A percentile compares a stretch with the other conserved stretches of the same genome.
These are phyloP conservation scores for Boletus fagicola DNA, from an alignment of 768 basidiomycete genomes.

Conservation along the genomic window DNA sequence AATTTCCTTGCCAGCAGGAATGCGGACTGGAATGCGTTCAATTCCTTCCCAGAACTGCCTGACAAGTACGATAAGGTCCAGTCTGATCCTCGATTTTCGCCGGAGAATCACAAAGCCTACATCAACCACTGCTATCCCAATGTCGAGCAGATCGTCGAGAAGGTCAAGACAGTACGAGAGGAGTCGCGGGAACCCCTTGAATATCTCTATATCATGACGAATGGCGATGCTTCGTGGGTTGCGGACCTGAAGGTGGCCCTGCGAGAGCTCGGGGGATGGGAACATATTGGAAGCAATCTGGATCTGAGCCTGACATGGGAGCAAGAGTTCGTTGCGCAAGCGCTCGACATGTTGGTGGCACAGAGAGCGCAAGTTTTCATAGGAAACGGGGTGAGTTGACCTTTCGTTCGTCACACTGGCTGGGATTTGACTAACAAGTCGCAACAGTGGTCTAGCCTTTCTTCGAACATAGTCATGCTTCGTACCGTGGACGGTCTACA, in stretches of 20 bases:
- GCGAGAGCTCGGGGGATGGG: conserved; percentile 34
- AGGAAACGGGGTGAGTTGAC: conserved; percentile 47
- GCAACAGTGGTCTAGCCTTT: conserved; percentile 39
- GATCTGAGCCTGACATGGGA: conserved; percentile 42
- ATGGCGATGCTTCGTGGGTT: conserved; percentile 42
- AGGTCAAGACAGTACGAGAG: conserved; percentile 34
- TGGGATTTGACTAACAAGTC: neutral
- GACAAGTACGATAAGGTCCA: conserved; percentile 37
- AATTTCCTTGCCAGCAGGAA: conserved; percentile 32
- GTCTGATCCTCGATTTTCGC: conserved; percentile 24
- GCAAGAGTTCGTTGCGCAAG: conserved; percentile 44
- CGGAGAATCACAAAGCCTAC: conserved; percentile 29
- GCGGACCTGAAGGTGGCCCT: conserved; percentile 37
- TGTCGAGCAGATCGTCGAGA: conserved; percentile 39
- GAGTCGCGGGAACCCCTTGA: conserved; percentile 28
- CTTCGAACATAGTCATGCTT: conserved; percentile 41
- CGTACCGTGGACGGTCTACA: conserved; percentile 30
- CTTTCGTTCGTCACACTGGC: neutral
- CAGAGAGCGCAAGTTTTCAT: conserved; percentile 46
- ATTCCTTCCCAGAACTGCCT: conserved; percentile 39
- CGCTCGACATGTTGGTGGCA: conserved; percentile 50
- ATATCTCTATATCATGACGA: conserved; percentile 48
- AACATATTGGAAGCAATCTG: conserved; percentile 36
- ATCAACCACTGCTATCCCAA: conserved; percentile 43
- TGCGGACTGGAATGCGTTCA: conserved; percentile 43